Evolutionary conservation across 2,329 filamentous ascomycete species (phyloP), one percentile per base, ranked within the genome.

Genomic region (Mycocentrospora acerina): DNA sequence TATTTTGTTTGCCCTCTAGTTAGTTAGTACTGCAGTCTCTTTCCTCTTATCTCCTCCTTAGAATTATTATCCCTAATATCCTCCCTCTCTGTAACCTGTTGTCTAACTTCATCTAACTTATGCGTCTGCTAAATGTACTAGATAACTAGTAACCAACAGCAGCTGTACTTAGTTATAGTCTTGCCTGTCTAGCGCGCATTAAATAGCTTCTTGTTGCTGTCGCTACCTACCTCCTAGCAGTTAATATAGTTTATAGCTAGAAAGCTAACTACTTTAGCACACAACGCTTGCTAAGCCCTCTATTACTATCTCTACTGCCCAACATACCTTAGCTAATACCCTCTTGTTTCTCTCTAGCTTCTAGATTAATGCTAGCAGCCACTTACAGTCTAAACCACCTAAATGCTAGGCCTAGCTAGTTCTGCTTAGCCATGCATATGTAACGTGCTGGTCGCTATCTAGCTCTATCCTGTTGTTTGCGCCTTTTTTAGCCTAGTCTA

Each of bases 191-290:
- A n/a, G n/a, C n/a, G n/a, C n/a, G n/a, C n/a, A n/a, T n/a, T n/a
- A n/a, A n/a, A n/a, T n/a, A n/a, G 38, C 13, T 33, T 22, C 37
- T 49, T 52, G 27, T 41, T 44, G 25, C 45, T 47, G 35, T 48
- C 36, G 10, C 24, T 24, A 9, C 42, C 35, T 17, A 44, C 42
- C 6, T 35, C 29, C n/a, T 10, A 29, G 25, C 14, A 14, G 37
- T 25, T 22, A 37, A 44, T 19, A 47, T 19, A 32, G 41, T 29
- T 3, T 25, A 34, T 19, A 47, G 28, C 19, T 6, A 18, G 19
- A 2, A 25, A 18, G 3, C 28, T 18, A 17, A 18, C 18, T 13
- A 30, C 24, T 14, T 26, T 31, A 17, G 9, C 25, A 8, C 13
- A 30, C 16, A 31, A 37, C 13, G 24, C 18, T 31, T 25, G 16